Base-by-base conservation (phyloP, 78 protist genomes). In the Diacronema lutheri region DNA sequence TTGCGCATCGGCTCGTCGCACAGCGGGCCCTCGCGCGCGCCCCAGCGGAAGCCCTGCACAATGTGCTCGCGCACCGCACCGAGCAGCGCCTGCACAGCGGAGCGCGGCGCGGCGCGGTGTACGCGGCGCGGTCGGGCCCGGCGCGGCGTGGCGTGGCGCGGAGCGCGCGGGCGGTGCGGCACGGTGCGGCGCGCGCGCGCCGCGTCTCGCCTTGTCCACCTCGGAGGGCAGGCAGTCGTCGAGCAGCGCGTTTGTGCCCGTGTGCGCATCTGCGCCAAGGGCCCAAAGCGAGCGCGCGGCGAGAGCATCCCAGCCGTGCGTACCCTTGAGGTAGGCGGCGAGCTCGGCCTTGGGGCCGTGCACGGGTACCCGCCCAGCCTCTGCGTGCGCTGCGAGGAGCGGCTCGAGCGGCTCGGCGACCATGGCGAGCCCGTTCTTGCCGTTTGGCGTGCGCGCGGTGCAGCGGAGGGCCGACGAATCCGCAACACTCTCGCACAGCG, bases 1-100 rank as follows among this genome's bases (percentile, higher is more conserved):
- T 89, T 84, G 35, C 93, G 89, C 61, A 90, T 90, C 61, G 89
- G 93, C 72, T 86, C 93, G 71, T 87, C 90, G 65, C 93, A 91
- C 38, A 97, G 93, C 11, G 98, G 99, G 23, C 98, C 99, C 50
- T 97, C 99, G 58, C 96, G 89, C 1, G 97, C 88, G 19, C 91
- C 98, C 99, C 99, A 97, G 46, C 88, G 97, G 88, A 98, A 98
- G 37, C 99, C 99, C 41, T 96, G 95, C 25, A 81, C 29, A 64
- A n/a, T n/a, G n/a, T n/a, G n/a, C n/a, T n/a, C n/a, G n/a, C n/a
- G n/a, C n/a, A n/a, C n/a, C n/a, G n/a, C n/a, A n/a, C n/a, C n/a
- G n/a, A n/a, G n/a, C n/a, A n/a, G n/a, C n/a, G n/a, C n/a, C n/a
- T n/a, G n/a, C n/a, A n/a, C n/a, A n/a, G n/a, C n/a, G n/a, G n/a